Percentiles rank a stretch among this genome's conserved stretches.
Evolutionary conservation across 306 rosid genomes (phyloP).

Genomic region (Spatholobus suberectus): DNA sequence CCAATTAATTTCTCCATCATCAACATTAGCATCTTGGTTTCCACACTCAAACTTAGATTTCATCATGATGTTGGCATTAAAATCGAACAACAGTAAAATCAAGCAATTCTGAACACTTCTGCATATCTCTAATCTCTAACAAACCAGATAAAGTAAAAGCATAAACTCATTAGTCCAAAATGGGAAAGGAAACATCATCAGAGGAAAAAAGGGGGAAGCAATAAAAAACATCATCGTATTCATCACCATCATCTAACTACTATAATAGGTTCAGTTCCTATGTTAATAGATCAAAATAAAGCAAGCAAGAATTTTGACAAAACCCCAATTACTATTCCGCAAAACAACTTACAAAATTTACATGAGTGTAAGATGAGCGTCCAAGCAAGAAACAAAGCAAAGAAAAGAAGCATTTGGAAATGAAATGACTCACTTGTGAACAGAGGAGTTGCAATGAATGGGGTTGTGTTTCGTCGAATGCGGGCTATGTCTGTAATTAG

Average conservation of each 20-base stretch:
- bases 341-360: not conserved
- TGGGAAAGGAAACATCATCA: not conserved
- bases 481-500: not conserved
- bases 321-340: not conserved
- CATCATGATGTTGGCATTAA: slow-evolving; percentile 45
- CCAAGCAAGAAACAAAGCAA: not conserved
- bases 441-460: not conserved
- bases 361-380: not conserved
- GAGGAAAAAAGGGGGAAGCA: not conserved
- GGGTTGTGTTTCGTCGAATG: not conserved
- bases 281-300: not conserved
- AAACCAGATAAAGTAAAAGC: slow-evolving; percentile 22
- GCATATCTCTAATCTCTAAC: not conserved
- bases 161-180: not conserved
- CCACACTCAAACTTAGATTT: slow-evolving; percentile 50
- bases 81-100: slow-evolving; percentile 11
- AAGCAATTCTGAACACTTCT: not conserved
- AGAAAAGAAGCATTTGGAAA: not conserved
- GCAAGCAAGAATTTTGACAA: slow-evolving; percentile 36
- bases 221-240: not conserved
- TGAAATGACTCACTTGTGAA: slow-evolving; percentile 32
- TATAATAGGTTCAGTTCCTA: not conserved
- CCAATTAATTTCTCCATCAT: slow-evolving; percentile 37
- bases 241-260: not conserved
- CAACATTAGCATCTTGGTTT: slow-evolving; percentile 23